Base-by-base conservation (phyloP, 352 stramenopile species). In the Thalassiosira mediterranea region DNA sequence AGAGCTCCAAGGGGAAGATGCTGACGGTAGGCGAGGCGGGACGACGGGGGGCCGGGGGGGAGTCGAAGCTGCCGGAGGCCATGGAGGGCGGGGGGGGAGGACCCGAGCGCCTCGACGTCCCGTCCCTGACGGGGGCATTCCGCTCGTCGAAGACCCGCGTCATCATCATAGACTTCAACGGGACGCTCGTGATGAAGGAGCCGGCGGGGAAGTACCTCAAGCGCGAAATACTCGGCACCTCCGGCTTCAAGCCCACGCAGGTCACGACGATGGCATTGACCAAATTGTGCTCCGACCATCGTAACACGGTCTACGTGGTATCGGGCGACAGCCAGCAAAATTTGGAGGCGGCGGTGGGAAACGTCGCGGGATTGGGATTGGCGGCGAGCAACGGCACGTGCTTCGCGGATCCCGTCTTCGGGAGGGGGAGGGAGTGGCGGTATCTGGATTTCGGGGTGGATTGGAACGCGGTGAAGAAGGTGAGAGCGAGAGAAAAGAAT, bases 81-180 rank as follows among this genome's bases (percentile, higher is more conserved):
- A 42, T 25, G 40, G 3, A 5, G 25, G 38, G 8, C 4, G 8
- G 32, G 29, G 11, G 21, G 52, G 25, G 10, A 42, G 25, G 11
- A 21, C 23, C 49, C 59, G 34, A 28, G 47, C 38, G 60, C 28
- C 76, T 98, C 19, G 91, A 96, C 57, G 83, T 95, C 13, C 81
- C 87, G 25, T 88, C 90, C n/a, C 88, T 98, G 15, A 90, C 95
- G 54, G 83, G 93, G 26, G 94, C 95, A 0, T 98, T 97, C 70
- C 79, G 94, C 38, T 77, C 87, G 28, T 94, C 95, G 0, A 88
- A 83, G 25, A 91, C 93, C 47, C 91, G 97, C 57, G 93, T 99
- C 0, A 97, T 99, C 57, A 73, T 99, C 25, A 78, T 98, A 15
- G 97, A 99, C 79, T 99, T 98, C 72, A 97, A 97, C 68, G 96